Evolutionary conservation across 2,329 filamentous ascomycete genomes (phyloP).

Genomic region (Colletotrichum horii): DNA sequence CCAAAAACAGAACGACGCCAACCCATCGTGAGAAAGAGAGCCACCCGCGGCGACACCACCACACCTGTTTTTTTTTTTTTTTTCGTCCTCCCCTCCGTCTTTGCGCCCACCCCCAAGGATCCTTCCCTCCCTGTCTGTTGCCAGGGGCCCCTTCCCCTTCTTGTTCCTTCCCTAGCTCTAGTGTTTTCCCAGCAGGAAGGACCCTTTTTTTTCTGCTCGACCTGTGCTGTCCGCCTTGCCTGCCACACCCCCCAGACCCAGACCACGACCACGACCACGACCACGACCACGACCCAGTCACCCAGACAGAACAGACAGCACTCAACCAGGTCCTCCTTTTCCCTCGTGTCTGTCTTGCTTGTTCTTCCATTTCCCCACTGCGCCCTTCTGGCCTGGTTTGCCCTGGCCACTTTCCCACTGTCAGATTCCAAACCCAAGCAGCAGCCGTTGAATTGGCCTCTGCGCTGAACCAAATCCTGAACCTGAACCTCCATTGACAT

Average conservation of each 20-base stretch:
- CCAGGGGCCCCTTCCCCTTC: not conserved
- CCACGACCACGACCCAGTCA: no score
- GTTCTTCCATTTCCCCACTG: constrained; percentile 1
- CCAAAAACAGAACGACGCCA: not conserved
- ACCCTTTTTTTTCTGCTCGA: constrained; percentile 5
- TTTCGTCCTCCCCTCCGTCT: not conserved
- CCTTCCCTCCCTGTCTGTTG: not conserved
- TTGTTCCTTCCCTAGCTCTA: not conserved
- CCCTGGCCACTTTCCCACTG: not conserved
- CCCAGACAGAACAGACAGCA: not conserved
- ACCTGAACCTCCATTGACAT: not conserved
- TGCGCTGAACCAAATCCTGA: not conserved
- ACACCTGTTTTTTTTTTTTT: not conserved
- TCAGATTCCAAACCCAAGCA: not conserved
- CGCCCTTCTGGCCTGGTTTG: not conserved
- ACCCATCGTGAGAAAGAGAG: not conserved
- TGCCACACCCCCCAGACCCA: not conserved
- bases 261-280: no score
- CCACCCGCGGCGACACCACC: not conserved
- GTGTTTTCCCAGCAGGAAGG: not conserved
- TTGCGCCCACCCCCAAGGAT: constrained; percentile 3
- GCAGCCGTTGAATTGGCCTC: not conserved
- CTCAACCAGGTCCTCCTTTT: constrained; percentile 3
- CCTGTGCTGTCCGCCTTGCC: constrained; percentile 5
- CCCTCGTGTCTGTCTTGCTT: not conserved